Base-by-base conservation (phyloP, 2,329 filamentous ascomycete genomes). In the Didymella arachidicola region DNA sequence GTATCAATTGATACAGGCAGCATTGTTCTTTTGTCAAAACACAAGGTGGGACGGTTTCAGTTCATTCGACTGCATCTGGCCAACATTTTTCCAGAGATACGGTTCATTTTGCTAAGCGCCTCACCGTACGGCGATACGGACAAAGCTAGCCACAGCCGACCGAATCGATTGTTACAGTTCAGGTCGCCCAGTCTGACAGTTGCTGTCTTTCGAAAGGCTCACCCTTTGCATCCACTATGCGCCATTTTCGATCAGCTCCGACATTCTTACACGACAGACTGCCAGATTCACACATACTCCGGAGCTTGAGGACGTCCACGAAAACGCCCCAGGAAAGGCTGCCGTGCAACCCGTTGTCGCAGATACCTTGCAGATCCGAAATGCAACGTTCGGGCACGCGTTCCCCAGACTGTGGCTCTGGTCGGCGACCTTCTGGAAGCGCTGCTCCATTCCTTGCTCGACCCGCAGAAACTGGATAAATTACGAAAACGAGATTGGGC, bases 341-440 rank as follows among this genome's bases (percentile, higher is more conserved):
- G 53, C 47, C 26, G 60, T 62, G 61, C 38, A 60, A 60, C 57
- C 26, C 25, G 3, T 48, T 44, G 43, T 60, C 30, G 57, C 52
- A 56, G 46, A 25, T 47, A 55, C 57, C 51, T 60, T 55, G 47
- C 47, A 59, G 36, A 16, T 47, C 22, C 18, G 19, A 50, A n/a
- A 43, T 59, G 57, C 47, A 62, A 61, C 49, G 57, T 49, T 53
- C 61, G 48, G 32, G 58, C 55, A 54, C 54, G 46, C 36, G 43
- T 56, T 56, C 53, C 65, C 68, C 52, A 60, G 39, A 18, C 32
- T 62, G 55, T 62, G 68, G 66, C 62, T 69, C 68, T 68, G 55
- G 67, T 71, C 68, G 68, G 63, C 68, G 68, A 71, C 59, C 52
- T 59, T 57, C 34, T 52, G 47, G 56, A 58, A 53, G 49, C 39